Evolutionary conservation across 108 stramenopile genomes (phyloP).

Genomic region (Nitzschia inconspicua): DNA sequence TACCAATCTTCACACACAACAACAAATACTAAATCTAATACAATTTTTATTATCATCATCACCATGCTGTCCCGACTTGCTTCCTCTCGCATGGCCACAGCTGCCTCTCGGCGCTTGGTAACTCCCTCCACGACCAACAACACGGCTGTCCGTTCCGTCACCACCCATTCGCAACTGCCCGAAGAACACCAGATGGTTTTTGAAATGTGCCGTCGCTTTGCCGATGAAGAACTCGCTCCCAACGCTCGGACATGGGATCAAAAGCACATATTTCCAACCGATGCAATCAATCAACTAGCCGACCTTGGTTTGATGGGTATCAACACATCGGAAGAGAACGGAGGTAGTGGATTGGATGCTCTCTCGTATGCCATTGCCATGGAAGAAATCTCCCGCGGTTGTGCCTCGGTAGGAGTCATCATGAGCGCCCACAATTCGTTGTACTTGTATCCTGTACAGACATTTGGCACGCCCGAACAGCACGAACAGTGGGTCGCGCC

Average conservation of each 20-base stretch:
- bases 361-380: constrained; percentile 97
- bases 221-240: constrained; percentile 91
- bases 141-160: constrained; percentile 30
- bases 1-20: too few species aligned
- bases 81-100: neutral
- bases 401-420: constrained; percentile 94
- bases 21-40: too few species aligned
- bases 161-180: constrained; percentile 72
- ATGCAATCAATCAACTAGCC: constrained; percentile 59
- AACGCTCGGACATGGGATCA: constrained; percentile 90
- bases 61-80: constrained; percentile 24
- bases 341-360: constrained; percentile 91
- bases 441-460: constrained; percentile 90
- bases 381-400: constrained; percentile 97
- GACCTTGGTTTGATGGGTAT: constrained; percentile 98
- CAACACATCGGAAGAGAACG: constrained; percentile 69
- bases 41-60: neutral
- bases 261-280: constrained; percentile 73
- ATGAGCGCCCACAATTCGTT: constrained; percentile 95
- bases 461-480: constrained; percentile 87
- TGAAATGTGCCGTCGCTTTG: constrained; percentile 95
- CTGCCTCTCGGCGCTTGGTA: neutral
- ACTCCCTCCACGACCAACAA: neutral
- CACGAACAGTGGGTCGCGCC: constrained; percentile 77
- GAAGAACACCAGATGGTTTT: constrained; percentile 93